Evolutionary conservation across 495 filamentous ascomycete species (phyloP).

Genomic region (Penicillium mononematosum): DNA sequence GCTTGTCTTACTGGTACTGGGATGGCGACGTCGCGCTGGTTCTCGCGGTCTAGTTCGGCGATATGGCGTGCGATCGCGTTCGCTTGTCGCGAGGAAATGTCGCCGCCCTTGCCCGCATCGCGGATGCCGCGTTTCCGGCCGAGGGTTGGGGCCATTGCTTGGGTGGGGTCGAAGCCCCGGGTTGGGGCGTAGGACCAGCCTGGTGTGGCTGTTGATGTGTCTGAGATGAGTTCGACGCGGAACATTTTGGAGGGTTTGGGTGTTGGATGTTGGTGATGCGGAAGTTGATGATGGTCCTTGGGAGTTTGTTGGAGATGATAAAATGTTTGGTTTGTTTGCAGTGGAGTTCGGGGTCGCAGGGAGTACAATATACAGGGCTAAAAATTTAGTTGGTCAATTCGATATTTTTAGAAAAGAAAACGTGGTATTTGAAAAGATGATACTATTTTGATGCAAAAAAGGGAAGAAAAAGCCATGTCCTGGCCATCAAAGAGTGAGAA

Average conservation of each 20-base stretch:
- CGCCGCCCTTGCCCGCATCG: constrained; percentile 51
- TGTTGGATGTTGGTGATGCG: background rate
- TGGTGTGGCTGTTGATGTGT: constrained; percentile 65
- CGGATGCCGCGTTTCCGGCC: constrained; percentile 65
- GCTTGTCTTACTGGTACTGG: constrained; percentile 55
- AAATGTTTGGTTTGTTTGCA: constrained; percentile 38
- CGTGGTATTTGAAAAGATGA: background rate
- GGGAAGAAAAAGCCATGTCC: background rate
- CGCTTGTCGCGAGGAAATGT: constrained; percentile 71
- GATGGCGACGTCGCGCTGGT: constrained; percentile 67
- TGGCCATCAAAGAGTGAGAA: background rate
- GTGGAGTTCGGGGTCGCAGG: background rate
- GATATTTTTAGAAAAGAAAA: background rate
- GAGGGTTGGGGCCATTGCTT: constrained; percentile 55
- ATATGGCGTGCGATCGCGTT: constrained; percentile 74
- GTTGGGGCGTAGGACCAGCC: constrained; percentile 90
- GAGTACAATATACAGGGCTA: background rate
- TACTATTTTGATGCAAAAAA: background rate
- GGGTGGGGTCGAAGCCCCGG: constrained; percentile 59
- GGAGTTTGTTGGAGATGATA: constrained; percentile 8
- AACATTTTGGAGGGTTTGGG: constrained; percentile 45
- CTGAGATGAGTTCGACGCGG: constrained; percentile 70
- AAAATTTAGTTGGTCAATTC: background rate
- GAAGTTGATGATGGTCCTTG: background rate
- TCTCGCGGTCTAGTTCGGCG: constrained; percentile 78